Conservation (phyloP, 2,329 filamentous ascomycete species). For the Diaporthe vaccinii region DNA sequence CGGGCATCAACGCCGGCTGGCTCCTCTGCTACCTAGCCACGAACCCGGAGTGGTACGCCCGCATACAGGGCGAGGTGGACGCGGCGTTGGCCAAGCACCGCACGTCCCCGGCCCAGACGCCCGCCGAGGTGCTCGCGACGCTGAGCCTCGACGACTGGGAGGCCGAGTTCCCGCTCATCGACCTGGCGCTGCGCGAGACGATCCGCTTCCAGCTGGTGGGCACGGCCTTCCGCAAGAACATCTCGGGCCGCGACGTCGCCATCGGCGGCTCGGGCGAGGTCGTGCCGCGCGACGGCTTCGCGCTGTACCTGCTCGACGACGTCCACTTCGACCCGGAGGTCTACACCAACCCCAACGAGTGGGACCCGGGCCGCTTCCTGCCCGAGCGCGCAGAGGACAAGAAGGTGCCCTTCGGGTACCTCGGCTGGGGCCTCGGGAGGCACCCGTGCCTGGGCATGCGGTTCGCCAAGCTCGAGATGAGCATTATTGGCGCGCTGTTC, state of each 20-base stretch:
- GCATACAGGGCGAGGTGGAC: conserved; percentile 62
- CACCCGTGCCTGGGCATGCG: conserved; percentile 52
- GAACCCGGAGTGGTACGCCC: conserved; percentile 60
- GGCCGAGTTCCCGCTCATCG: conserved; percentile 64
- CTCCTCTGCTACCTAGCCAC: conserved; percentile 64
- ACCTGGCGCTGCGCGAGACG: conserved; percentile 65
- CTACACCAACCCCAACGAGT: conserved; percentile 62
- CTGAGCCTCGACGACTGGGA: conserved; percentile 69
- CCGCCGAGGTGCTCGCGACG: conserved; percentile 54
- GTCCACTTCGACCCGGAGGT: conserved; percentile 61
- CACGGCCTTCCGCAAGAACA: conserved; percentile 65
- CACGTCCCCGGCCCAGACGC: conserved; percentile 46
- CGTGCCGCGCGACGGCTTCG: conserved; percentile 63
- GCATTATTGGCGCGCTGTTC: conserved; percentile 63
- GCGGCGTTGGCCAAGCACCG: conserved; percentile 58
- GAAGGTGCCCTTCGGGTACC: conserved; percentile 46
- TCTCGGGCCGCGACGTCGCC: conserved; percentile 57
- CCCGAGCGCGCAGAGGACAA: conserved; percentile 61
- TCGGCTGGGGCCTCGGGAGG: conserved; percentile 54
- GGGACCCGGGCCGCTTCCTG: conserved; percentile 65
- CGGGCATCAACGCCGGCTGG: conserved; percentile 67
- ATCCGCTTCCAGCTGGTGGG: conserved; percentile 65
- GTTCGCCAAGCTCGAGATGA: conserved; percentile 68
- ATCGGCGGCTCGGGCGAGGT: conserved; percentile 59
- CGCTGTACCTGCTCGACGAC: conserved; percentile 61